Conservation (phyloP, 2,329 filamentous ascomycete species). For the Calonectria pseudoreteaudii region DNA sequence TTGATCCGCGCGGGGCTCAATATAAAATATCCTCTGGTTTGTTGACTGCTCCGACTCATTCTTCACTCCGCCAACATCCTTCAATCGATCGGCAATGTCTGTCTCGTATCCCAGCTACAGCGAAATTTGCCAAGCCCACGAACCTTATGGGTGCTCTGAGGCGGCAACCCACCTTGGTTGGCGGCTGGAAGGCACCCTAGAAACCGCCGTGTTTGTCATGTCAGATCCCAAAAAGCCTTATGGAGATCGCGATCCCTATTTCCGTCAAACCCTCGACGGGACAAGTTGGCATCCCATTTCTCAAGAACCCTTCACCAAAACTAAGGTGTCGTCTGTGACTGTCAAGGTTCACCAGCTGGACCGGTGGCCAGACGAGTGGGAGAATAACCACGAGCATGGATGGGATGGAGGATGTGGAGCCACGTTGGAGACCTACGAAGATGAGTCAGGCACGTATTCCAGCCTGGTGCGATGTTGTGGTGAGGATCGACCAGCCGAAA, state of each 20-base stretch:
- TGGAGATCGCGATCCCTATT: conserved; percentile 23
- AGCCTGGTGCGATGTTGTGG: neutral
- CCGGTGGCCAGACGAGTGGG: neutral
- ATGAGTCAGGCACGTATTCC: neutral
- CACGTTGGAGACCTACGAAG: no score
- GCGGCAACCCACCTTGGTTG: neutral
- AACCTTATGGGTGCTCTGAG: no score
- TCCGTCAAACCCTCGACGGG: neutral
- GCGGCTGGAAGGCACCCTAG: conserved; percentile 15
- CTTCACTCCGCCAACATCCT: no score
- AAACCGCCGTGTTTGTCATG: conserved; percentile 25
- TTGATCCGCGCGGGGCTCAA: no score
- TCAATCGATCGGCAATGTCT: no score
- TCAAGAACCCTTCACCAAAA: conserved; percentile 20
- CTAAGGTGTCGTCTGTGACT: neutral
- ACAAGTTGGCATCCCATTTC: conserved; percentile 28
- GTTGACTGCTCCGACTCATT: no score
- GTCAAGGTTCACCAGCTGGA: neutral
- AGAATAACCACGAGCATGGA: neutral
- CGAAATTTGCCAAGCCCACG: no score
- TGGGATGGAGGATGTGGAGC: no score
- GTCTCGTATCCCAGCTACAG: no score
- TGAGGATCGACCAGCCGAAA: neutral
- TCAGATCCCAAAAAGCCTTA: conserved; percentile 11
- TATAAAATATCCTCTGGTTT: no score